Evolutionary conservation across 768 basidiomycete genomes (phyloP).

Genomic region (Tulasnella sp.): DNA sequence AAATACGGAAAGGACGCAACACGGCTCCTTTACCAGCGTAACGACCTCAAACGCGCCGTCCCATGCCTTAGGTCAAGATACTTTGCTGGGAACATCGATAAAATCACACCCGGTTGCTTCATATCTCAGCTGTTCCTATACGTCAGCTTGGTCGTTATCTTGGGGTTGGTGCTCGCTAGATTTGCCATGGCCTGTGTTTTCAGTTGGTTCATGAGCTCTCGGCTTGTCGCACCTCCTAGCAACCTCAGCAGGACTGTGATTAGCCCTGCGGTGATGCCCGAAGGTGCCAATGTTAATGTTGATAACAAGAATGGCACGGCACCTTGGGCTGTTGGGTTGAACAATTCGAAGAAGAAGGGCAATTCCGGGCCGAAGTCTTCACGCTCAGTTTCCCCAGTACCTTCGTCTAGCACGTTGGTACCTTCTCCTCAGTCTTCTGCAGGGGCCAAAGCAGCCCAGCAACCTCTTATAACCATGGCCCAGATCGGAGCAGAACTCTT

Average conservation of each 20-base stretch:
- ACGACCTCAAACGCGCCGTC: constrained; percentile 51
- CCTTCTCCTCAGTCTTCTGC: constrained; percentile 23
- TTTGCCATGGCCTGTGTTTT: constrained; percentile 95
- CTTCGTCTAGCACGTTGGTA: constrained; percentile 43
- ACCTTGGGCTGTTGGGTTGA: constrained; percentile 55
- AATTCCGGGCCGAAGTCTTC: constrained; percentile 30
- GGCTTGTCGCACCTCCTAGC: constrained; percentile 64
- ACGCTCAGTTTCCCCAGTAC: constrained; percentile 32
- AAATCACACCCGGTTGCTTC: constrained; percentile 92
- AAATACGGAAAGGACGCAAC: constrained; percentile 79
- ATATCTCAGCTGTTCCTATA: constrained; percentile 82
- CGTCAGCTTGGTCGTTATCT: constrained; percentile 77
- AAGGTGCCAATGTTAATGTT: constrained; percentile 87
- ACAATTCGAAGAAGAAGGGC: constrained; percentile 29
- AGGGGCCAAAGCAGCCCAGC: constrained; percentile 19
- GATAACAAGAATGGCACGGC: constrained; percentile 86
- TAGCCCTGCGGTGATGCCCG: constrained; percentile 91
- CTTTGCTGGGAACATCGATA: constrained; percentile 90
- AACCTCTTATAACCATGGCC: constrained; percentile 66
- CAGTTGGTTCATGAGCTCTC: constrained; percentile 86
- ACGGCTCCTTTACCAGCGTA: constrained; percentile 63
- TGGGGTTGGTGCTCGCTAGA: constrained; percentile 77
- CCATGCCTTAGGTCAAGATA: constrained; percentile 78
- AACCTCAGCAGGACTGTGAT: constrained; percentile 73
- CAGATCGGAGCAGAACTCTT: constrained; percentile 94